These are phyloP conservation scores for Rutstroemia sp. DNA, from an alignment of 2,329 filamentous ascomycete species.

Conservation along the genomic window DNA sequence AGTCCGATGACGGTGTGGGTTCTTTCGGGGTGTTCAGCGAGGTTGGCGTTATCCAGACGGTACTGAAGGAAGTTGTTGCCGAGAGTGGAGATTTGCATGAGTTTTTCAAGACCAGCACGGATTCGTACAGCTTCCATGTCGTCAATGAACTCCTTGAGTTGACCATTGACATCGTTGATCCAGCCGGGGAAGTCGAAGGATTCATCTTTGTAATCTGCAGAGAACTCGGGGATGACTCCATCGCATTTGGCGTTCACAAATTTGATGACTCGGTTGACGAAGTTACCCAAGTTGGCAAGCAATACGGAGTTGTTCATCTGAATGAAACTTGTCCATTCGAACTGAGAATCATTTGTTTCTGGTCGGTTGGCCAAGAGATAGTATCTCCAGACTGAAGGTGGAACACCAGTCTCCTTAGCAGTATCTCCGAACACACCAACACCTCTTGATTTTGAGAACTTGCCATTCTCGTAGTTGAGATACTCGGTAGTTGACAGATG, in stretches of 20 bases:
- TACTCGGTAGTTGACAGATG: slow-evolving; percentile 87
- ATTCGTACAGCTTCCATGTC: slow-evolving; percentile 67
- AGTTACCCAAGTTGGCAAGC: slow-evolving; percentile 64
- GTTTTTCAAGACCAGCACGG: slow-evolving; percentile 55
- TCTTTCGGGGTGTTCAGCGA: slow-evolving; percentile 31
- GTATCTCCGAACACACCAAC: slow-evolving; percentile 90
- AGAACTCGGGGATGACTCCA: slow-evolving; percentile 57
- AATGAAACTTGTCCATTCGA: slow-evolving; percentile 82
- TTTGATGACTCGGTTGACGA: slow-evolving; percentile 68
- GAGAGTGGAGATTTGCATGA: slow-evolving; percentile 58
- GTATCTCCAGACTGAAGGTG: slow-evolving; percentile 86
- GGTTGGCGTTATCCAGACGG: slow-evolving; percentile 36
- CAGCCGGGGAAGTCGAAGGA: slow-evolving; percentile 39
- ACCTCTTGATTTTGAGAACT: slow-evolving; percentile 87
- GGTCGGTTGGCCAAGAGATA: slow-evolving; percentile 82
- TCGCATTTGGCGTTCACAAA: slow-evolving; percentile 67
- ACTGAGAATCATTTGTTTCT: slow-evolving; percentile 80
- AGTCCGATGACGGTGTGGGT: slow-evolving; percentile 52
- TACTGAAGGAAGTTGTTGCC: slow-evolving; percentile 52
- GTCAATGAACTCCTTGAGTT: slow-evolving; percentile 58
- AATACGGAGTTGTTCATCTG: slow-evolving; percentile 83
- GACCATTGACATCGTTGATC: slow-evolving; percentile 51
- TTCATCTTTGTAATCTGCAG: slow-evolving; percentile 46
- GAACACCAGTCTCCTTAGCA: slow-evolving; percentile 77
- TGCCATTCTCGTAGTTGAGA: slow-evolving; percentile 79